Base-by-base conservation (phyloP, 2,329 filamentous ascomycete species). In the Fusarium sp. region DNA sequence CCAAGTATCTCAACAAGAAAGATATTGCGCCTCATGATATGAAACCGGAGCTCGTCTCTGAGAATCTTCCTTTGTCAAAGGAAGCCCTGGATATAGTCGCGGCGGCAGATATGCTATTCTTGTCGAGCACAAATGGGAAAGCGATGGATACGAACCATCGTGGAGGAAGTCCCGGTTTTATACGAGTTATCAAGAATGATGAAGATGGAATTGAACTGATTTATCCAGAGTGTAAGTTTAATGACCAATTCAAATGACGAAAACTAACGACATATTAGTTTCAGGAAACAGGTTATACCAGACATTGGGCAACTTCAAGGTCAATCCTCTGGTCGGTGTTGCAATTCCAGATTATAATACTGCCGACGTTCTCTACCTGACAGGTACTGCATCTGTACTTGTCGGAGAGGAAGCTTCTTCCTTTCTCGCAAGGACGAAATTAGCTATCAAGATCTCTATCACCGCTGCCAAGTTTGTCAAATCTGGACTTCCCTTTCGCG, bases 111-210 rank as follows among this genome's bases (percentile, higher is more conserved):
- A 83, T 94, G 71, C 89, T 97, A 78, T 97, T 97, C 79, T 81
- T 97, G 41, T 90, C 92, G 19, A 92, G 88, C 21, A 86, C 86
- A 1, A 84, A 91, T 72, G 84, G 87, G 16, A 78, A 81, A 16
- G 88, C 89, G 57, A 97, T 97, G 93, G 93, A 97, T 77, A 92
- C 90, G 9, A 97, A 97, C 75, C 88, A 93, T 73, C 88, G 93
- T 8, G 93, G 93, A 39, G 93, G 93, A 0, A 84, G 89, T 3
- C 83, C 84, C 1, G 93, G 93, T 0, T 95, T 97, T 74, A 81
- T 95, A 21, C 86, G 93, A 25, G 83, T 95, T 11, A 77, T 90
- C 2, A 86, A 85, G 21, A 90, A 91, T 59, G 79, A 83, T 25
- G 81, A 81, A 2, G 78, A 72, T 6, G 75, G 77, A 0, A 71